A percentile compares a stretch with the other conserved stretches of the same genome.
Evolutionary conservation across 768 basidiomycete species (phyloP).

Genomic region (Auricularia auricula-judae): DNA sequence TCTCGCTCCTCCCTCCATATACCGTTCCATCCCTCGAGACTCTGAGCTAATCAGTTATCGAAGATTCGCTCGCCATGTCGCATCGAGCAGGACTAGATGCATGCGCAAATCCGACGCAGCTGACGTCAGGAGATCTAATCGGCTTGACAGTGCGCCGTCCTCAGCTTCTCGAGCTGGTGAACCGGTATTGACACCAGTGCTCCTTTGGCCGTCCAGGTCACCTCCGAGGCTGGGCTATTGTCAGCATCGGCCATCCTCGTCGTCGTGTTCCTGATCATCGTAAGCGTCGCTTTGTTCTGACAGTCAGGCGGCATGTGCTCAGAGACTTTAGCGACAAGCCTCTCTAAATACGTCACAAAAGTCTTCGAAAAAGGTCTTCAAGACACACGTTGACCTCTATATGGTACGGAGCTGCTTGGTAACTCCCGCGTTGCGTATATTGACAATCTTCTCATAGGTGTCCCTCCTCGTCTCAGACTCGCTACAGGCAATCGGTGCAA

Average conservation of each 20-base stretch:
- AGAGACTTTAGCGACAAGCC: neutral
- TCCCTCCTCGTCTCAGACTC: conserved; percentile 2
- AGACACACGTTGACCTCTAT: neutral
- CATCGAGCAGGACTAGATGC: neutral
- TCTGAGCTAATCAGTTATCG: neutral
- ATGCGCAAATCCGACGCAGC: neutral
- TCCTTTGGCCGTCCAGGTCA: neutral
- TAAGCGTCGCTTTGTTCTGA: neutral
- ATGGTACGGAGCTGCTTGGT: neutral
- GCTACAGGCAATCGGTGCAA: neutral
- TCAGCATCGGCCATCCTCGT: neutral
- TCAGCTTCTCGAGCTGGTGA: neutral
- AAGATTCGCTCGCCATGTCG: neutral
- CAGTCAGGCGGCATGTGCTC: neutral
- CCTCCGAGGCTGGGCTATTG: neutral
- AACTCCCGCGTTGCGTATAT: no score
- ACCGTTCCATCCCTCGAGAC: neutral
- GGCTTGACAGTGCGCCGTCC: neutral
- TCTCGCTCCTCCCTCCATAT: neutral
- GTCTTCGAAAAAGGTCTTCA: neutral
- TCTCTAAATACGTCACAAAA: neutral
- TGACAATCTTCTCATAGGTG: neutral
- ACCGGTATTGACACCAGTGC: neutral
- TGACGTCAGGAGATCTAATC: neutral
- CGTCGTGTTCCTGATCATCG: neutral